Base-by-base conservation (phyloP, 495 filamentous ascomycete genomes). In the Tuber aestivum region DNA sequence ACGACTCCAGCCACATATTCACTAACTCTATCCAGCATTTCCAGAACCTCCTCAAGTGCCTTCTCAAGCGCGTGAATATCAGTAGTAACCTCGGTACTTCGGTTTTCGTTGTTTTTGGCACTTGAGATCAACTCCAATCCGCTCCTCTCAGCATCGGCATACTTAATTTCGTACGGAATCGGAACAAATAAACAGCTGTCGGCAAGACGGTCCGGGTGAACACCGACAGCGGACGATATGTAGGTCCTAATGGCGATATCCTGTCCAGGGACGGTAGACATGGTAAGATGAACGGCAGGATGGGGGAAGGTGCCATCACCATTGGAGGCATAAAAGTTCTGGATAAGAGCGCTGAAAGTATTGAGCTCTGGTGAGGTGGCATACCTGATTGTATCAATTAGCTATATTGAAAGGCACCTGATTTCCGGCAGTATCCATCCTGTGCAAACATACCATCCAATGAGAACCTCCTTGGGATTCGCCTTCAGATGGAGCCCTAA, bases 281-380 rank as follows among this genome's bases (percentile, higher is more conserved):
- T 92, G 76, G 95, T 99, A 82, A 99, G 87, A 87, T 99, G 95
- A 20, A 99, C 92, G 71, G 95, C 94, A 14, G 95, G 95, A 86
- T 97, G 92, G 70, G 95, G 95, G 87, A 91, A 97, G 68, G 95
- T 99, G 77, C 95, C 95, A 61, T 97, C 96, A 76, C 95, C 95
- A 83, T 96, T 93, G 77, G 93, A 92, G 79, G 93, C 93, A 88
- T 98, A 99, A 88, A 99, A 99, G 87, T 99, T 99, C 86, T 99
- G 95, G 85, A 99, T 99, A 78, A 99, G 90, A 75, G 95, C 95
- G 81, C 90, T 92, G 89, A 98, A 99, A 80, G 92, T 97, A 89
- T 99, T 98, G 82, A 99, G 89, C 86, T 97, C 94, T 80, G 91
- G 89, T 81, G 91, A 93, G 32, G 96, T 99, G 77, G 96, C 97